Conservation (phyloP, 1,284 basidiomycete genomes). For the Acaromyces ingoldii region DNA sequence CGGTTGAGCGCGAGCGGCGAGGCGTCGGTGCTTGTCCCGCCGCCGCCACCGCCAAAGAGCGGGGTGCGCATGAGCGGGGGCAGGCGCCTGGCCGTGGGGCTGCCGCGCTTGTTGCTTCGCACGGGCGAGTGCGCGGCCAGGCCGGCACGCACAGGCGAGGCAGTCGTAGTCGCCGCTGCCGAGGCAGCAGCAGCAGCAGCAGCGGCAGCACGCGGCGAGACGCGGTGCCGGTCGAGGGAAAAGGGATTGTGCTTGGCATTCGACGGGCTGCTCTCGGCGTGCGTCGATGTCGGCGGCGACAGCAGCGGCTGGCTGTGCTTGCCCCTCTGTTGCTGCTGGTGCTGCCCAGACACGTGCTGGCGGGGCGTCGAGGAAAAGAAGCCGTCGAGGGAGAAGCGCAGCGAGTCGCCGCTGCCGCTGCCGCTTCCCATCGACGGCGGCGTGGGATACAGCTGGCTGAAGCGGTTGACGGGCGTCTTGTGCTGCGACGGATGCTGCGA, state of each 20-base stretch:
- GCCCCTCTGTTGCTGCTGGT: no score
- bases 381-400: no score
- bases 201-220: slow-evolving; percentile 24
- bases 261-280: slow-evolving; percentile 6
- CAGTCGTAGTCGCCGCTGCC: no score
- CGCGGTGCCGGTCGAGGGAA: slow-evolving; percentile 41
- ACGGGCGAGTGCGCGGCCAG: no score
- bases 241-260: slow-evolving; percentile 28
- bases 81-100: background rate
- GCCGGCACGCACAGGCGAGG: no score
- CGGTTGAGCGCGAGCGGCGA: slow-evolving; percentile 16
- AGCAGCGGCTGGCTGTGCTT: no score
- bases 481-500: background rate
- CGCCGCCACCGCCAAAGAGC: no score
- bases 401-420: background rate
- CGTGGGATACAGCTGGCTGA: slow-evolving; percentile 2
- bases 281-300: slow-evolving; percentile 13
- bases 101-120: no score
- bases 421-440: slow-evolving; percentile 2
- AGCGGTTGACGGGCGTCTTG: slow-evolving; percentile 4
- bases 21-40: no score
- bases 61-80: slow-evolving; percentile 10
- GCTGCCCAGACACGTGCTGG: no score
- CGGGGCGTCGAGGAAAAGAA: no score
- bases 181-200: no score